These are phyloP conservation scores for Tricholoma furcatifolium DNA, from an alignment of 768 basidiomycete genomes.

Conservation along the genomic window DNA sequence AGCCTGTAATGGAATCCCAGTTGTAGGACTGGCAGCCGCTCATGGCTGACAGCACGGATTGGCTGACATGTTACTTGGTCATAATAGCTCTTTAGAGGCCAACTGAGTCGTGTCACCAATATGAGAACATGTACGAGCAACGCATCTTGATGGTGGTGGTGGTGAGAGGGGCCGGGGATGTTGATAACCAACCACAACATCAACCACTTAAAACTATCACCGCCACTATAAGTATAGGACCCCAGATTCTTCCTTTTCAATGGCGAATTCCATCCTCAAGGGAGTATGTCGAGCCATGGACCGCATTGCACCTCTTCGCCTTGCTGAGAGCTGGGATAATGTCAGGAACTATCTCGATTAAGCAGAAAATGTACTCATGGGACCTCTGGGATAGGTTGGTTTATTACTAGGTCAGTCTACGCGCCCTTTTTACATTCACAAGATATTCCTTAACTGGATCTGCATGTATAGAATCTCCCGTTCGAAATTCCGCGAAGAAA, in stretches of 20 bases:
- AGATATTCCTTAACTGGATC: constrained; percentile 1
- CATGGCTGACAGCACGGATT: too few relatives aligned
- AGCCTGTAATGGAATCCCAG: neutral
- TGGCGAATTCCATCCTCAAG: constrained; percentile 42
- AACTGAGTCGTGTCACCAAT: too few relatives aligned
- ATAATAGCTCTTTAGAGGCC: too few relatives aligned
- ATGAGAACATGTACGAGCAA: too few relatives aligned
- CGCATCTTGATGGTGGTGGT: too few relatives aligned
- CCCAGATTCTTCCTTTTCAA: constrained; percentile 8
- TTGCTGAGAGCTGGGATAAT: constrained; percentile 95
- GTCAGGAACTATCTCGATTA: constrained; percentile 44
- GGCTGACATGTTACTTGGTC: too few relatives aligned
- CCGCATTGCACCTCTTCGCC: constrained; percentile 78
- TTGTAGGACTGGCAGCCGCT: too few relatives aligned
- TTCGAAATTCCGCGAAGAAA: constrained; percentile 43
- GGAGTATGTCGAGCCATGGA: constrained; percentile 70
- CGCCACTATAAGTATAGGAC: too few relatives aligned
- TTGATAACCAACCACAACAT: too few relatives aligned
- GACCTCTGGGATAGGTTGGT: constrained; percentile 53
- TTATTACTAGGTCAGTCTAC: constrained; percentile 59
- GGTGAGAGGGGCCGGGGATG: too few relatives aligned
- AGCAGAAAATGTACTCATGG: constrained; percentile 10
- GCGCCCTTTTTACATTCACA: neutral
- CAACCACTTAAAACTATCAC: too few relatives aligned
- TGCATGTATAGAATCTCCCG: constrained; percentile 49